Evolutionary conservation across 2,329 filamentous ascomycete genomes (phyloP), one percentile per base, ranked within the genome.

Genomic region (Didymella glomerata): DNA sequence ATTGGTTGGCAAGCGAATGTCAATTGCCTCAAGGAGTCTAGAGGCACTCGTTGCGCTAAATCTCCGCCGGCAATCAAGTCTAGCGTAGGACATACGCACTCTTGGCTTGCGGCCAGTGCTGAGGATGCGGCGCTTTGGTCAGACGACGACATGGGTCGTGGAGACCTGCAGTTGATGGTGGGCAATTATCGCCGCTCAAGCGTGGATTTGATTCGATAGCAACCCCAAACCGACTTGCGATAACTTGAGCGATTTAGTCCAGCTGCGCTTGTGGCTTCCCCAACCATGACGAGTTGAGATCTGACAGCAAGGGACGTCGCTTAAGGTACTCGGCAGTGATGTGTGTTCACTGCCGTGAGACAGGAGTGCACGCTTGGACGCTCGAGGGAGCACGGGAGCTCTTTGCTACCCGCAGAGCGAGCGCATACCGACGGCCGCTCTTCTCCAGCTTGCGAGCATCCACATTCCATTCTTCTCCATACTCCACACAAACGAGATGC

Each of bases 1-100:
- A 59, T 54, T 59, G 56, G 56, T 32, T n/a, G 20, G 36, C n/a
- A 59, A 40, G 50, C 50, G 41, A 54, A 24, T 41, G 22, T 44
- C 36, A 32, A 44, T 27, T 59, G 41, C 51, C 50, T 13, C 45
- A 54, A 46, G 25, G n/a, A 24, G 38, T 49, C 45, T 58, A 54
- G 49, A 41, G 45, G 18, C 8, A 34, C 16, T 53, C 11, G 25
- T 14, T 24, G 27, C 56, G 41, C 50, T 59, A 59, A 46, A 46
- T 50, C 50, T 54, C 50, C 56, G 46, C 50, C 38, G 27, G 49
- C 11, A 27, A 32, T 44, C 38, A 41, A 30, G 40, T 34, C 46
- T 46, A 59, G 56, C 30, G 27, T 34, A 40, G 32, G 30, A 25
- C 28, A 20, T 22, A n/a, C 38, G 38, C 38, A 51, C 18, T 52